Percentiles rank a stretch among this genome's conserved stretches.
These are phyloP conservation scores for Alternaria triticina DNA, from an alignment of 2,329 filamentous ascomycete species.

Conservation along the genomic window DNA sequence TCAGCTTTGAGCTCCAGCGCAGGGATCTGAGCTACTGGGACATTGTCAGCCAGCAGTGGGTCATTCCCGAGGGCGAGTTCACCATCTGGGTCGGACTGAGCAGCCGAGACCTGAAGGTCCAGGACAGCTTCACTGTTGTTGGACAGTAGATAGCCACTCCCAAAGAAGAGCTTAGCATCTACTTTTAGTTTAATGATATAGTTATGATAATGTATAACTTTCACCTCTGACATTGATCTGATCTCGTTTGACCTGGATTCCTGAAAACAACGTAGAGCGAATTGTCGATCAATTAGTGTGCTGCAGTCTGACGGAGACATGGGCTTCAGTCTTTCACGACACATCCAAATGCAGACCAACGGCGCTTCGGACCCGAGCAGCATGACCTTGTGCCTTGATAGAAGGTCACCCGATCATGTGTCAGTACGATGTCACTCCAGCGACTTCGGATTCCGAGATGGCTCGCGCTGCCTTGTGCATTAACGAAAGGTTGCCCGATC, in stretches of 20 bases:
- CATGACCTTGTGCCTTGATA: slow-evolving; percentile 15
- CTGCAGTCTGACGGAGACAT: no score
- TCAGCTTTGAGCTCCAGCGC: slow-evolving; percentile 72
- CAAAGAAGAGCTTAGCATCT: neutral
- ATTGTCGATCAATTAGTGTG: no score
- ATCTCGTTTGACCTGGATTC: no score
- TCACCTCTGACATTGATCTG: neutral
- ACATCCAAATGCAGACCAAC: neutral
- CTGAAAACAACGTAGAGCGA: no score
- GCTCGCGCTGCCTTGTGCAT: slow-evolving; percentile 17
- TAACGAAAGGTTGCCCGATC: slow-evolving; percentile 14
- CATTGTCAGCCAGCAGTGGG: slow-evolving; percentile 76
- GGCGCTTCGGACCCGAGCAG: slow-evolving; percentile 12
- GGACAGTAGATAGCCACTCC: neutral
- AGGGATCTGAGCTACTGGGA: slow-evolving; percentile 92
- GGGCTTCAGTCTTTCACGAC: neutral
- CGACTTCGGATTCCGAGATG: slow-evolving; percentile 7
- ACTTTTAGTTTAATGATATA: neutral
- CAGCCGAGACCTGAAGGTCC: slow-evolving; percentile 33
- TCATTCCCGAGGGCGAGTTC: slow-evolving; percentile 56
- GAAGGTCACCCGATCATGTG: slow-evolving; percentile 14
- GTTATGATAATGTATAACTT: slow-evolving; percentile 1
- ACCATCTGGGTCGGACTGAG: slow-evolving; percentile 35
- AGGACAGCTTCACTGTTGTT: slow-evolving; percentile 27
- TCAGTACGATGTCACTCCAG: slow-evolving; percentile 18